Percentiles rank a stretch among this genome's conserved stretches.
phyloP scores from a whole-genome alignment of 768 basidiomycete genomes.

The Lactarius tabidus region DNA sequence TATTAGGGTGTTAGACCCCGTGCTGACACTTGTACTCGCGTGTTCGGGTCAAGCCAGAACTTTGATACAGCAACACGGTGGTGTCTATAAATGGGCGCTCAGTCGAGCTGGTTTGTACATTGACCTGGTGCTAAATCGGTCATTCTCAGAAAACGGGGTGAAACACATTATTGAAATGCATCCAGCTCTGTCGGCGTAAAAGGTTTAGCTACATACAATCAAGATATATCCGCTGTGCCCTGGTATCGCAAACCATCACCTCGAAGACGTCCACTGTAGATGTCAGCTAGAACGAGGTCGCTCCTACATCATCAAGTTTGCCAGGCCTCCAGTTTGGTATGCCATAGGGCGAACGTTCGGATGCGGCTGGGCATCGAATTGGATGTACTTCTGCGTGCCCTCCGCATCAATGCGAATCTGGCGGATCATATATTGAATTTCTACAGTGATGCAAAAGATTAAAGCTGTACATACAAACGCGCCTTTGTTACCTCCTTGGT shows the following conservation, averaged over 20 bases:
- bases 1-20: background rate
- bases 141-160: background rate
- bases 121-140: background rate
- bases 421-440: slow-evolving; percentile 11
- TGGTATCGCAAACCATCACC: background rate
- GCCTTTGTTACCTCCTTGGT: slow-evolving; percentile 88
- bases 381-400: slow-evolving; percentile 68
- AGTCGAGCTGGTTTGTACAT: background rate
- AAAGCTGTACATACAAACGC: slow-evolving; percentile 62
- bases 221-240: background rate
- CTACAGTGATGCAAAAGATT: background rate
- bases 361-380: slow-evolving; percentile 84
- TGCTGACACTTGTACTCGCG: background rate
- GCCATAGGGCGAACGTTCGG: slow-evolving; percentile 94
- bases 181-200: background rate
- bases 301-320: slow-evolving; percentile 65
- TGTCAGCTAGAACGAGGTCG: background rate
- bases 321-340: slow-evolving; percentile 65
- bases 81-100: background rate
- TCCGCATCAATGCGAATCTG: slow-evolving; percentile 80
- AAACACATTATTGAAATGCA: slow-evolving; percentile 1
- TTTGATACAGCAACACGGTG: background rate
- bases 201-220: slow-evolving; percentile 4
- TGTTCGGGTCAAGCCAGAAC: background rate
- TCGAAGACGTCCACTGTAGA: background rate